Conservation (phyloP, 768 basidiomycete species). For the Trametes sanguinea region DNA sequence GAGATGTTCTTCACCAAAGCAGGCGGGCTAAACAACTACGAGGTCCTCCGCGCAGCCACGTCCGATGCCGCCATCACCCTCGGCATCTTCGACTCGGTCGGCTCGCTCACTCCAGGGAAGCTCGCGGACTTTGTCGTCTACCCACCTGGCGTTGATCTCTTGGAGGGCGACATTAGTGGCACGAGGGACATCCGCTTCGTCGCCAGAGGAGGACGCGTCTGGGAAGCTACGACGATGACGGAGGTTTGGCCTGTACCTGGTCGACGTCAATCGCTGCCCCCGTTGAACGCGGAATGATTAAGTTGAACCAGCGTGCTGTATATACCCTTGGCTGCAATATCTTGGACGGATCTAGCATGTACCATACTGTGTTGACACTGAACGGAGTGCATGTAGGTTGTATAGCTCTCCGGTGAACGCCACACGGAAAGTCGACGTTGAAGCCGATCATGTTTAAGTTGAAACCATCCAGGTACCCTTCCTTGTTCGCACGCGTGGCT, state of each 20-base stretch:
- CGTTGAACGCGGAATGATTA: slow-evolving; percentile 51
- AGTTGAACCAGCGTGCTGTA: no score
- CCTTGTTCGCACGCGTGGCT: no score
- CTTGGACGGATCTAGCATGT: no score
- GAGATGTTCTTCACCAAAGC: slow-evolving; percentile 67
- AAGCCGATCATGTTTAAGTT: background rate
- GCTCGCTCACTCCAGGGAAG: slow-evolving; percentile 64
- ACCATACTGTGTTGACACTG: no score
- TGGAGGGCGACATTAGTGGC: slow-evolving; percentile 50
- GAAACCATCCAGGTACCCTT: no score
- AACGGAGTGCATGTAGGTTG: no score
- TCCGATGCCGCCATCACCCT: slow-evolving; percentile 64
- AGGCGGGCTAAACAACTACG: slow-evolving; percentile 71
- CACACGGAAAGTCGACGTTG: no score
- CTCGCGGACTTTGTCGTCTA: slow-evolving; percentile 74
- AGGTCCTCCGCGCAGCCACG: slow-evolving; percentile 72
- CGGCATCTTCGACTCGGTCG: slow-evolving; percentile 61
- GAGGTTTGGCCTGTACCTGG: slow-evolving; percentile 74
- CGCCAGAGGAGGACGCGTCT: slow-evolving; percentile 66
- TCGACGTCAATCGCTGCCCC: slow-evolving; percentile 54
- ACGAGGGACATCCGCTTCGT: slow-evolving; percentile 59
- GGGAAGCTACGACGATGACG: slow-evolving; percentile 66
- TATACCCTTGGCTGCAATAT: no score
- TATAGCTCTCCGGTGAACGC: background rate
- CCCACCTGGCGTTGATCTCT: slow-evolving; percentile 58